Conservation (phyloP, 1,139 yeast species). For the Kurtzmaniella quercitrusa region DNA sequence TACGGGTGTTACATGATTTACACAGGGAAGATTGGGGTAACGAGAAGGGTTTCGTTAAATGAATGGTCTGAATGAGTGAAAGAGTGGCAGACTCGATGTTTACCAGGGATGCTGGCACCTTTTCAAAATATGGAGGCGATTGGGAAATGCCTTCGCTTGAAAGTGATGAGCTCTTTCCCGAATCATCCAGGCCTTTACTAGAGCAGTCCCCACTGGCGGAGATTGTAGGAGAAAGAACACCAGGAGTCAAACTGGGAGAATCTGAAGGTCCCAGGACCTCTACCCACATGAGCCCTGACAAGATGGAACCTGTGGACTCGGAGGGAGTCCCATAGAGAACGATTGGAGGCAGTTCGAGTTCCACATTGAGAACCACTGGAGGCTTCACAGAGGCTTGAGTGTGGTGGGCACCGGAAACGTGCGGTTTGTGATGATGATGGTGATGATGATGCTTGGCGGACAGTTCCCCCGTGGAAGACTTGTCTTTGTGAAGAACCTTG, state of each 20-base stretch:
- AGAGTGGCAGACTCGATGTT: conserved; percentile 56
- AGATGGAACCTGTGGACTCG: conserved; percentile 81
- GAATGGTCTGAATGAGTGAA: conserved; percentile 65
- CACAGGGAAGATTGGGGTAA: conserved; percentile 49
- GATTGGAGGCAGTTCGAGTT: conserved; percentile 87
- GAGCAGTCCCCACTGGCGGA: conserved; percentile 5
- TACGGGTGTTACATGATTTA: conserved; percentile 49
- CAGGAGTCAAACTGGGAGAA: background rate
- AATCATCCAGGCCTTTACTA: background rate
- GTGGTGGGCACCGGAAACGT: background rate
- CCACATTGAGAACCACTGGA: conserved; percentile 47
- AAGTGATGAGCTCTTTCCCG: too few relatives aligned
- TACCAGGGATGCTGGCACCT: conserved; percentile 11
- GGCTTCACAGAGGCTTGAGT: background rate
- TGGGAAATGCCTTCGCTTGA: conserved; percentile 1
- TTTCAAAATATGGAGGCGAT: conserved; percentile 1
- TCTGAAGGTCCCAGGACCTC: background rate
- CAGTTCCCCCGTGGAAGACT: background rate
- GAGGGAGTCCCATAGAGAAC: conserved; percentile 73
- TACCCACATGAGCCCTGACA: conserved; percentile 58
- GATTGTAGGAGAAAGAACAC: background rate
- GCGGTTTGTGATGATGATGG: background rate
- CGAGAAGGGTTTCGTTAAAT: conserved; percentile 60
- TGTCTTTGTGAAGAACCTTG: background rate
- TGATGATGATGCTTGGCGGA: background rate